Evolutionary conservation across 306 rosid species (phyloP), one percentile per base, ranked within the genome.

Genomic region (Citrullus colocynthis): DNA sequence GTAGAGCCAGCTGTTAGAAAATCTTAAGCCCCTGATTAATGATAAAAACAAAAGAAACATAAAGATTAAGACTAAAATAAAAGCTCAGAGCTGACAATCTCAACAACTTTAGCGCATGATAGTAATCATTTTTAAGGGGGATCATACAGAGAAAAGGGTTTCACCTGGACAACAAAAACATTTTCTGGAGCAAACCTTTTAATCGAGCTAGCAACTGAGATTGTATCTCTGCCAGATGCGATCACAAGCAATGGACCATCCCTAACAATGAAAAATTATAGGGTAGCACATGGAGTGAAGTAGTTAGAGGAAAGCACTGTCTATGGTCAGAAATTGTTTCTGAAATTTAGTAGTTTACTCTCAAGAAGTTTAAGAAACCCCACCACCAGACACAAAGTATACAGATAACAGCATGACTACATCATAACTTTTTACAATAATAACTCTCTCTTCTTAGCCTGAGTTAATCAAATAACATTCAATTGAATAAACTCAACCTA

Each of bases 161-260:
- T 82, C 82, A 95, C 98, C 98, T 92, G 99, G 77, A 92, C 95
- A 84, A 92, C 88, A 87, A 95, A 92, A 57, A 90, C 96, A 83
- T 89, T 88, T 60, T 90, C 99, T 52, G 96, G 92, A 81, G 97
- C 97, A 80, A 89, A 89, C 75, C 92, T 80, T 88, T 88, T 92
- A 79, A 95, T 86, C 65, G 97, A 85, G 86, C 89, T 88, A n/a
- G 97, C 87, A 84, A 92, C 88, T 17, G 89, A 78, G 78, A 90
- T 87, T 24, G 97, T 95, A 84, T 92, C 97, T 82, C 93, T 79
- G 54, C 97, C 93, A 77, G 97, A 92, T 78, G 97, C 99, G 83
- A 92, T 88, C 76, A 91, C 92, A 87, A 95, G 85, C 84, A 92
- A 82, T 1, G 91, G 97, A 20, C 97, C 97, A 9, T 92, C 96